Base-by-base conservation (phyloP, 169 alveolate genomes). In the Plasmodium inui region DNA sequence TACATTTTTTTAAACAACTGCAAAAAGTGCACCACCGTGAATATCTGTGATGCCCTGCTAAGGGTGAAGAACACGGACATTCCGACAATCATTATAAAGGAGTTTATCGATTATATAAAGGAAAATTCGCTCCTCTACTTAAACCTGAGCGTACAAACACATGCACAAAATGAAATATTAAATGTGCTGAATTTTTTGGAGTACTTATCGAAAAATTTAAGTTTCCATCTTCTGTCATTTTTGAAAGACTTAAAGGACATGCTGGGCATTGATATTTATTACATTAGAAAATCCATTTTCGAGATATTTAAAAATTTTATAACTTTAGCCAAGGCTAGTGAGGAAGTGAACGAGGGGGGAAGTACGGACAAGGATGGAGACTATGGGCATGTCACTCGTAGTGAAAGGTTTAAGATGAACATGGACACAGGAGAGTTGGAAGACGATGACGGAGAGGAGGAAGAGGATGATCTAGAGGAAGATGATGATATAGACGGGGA, bases 11-110 rank as follows among this genome's bases (percentile, higher is more conserved):
- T 89, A 89, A 81, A 89, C 53, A 12, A 1, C 19, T 89, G 90
- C 37, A 96, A 96, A 74, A 96, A 96, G 71, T 83, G 93, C 19
- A 89, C 94, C 46, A 83, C 86, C 81, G 82, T 74, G 46, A 92
- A 82, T 83, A 76, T 96, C 22, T 96, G 95, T 44, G 97, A 96
- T 76, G 95, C 95, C 6, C 39, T 96, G 70, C 92, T 85, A 55
- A 84, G 92, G 55, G 86, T 94, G 34, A 84, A 79, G 78, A 96
- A 94, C 41, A 82, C 95, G 4, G 82, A 84, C 8, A 94, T 96
- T 10, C 96, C 96, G 41, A 57, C 26, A 57, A 81, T 82, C 26
- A 81, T 96, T 19, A 85, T 96, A 41, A 95, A 93, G 80, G 97
- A 96, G 74, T 78, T 95, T 32, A 67, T 93, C 28, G 73, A 82